These are phyloP conservation scores for Xylaria sp. DNA, from an alignment of 2,329 filamentous ascomycete genomes.

Conservation along the genomic window DNA sequence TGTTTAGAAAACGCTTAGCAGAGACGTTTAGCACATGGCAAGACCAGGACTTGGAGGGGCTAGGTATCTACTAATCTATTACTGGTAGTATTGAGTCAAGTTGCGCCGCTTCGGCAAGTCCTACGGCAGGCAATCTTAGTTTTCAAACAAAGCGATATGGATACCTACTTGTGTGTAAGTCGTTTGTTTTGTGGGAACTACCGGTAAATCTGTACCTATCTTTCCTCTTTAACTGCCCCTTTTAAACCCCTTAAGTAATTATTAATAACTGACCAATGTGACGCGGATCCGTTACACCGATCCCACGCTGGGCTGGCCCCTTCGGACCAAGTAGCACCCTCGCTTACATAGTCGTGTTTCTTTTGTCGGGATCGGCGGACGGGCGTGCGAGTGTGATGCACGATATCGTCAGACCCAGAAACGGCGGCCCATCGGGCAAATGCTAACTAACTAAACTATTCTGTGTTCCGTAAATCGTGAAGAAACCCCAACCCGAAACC, in stretches of 20 bases:
- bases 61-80: neutral
- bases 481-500: neutral
- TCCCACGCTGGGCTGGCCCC: neutral
- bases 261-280: neutral
- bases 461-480: neutral
- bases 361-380: conserved; percentile 1
- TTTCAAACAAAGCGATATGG: too few relatives aligned
- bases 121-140: too few relatives aligned
- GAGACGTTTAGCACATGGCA: neutral
- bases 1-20: neutral
- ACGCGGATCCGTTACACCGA: neutral
- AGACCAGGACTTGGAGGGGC: neutral
- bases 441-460: neutral
- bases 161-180: too few relatives aligned
- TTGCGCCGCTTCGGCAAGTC: neutral
- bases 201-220: too few relatives aligned
- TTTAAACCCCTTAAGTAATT: neutral
- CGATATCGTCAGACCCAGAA: neutral
- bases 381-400: neutral
- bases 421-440: neutral
- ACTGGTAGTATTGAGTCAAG: neutral
- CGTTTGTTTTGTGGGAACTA: neutral
- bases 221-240: too few relatives aligned
- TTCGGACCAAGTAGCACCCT: neutral
- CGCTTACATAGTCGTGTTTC: neutral